Percentiles rank a stretch among this genome's conserved stretches.
phyloP scores from a whole-genome alignment of 2,329 filamentous ascomycete species.

The Diplodia mutila region DNA sequence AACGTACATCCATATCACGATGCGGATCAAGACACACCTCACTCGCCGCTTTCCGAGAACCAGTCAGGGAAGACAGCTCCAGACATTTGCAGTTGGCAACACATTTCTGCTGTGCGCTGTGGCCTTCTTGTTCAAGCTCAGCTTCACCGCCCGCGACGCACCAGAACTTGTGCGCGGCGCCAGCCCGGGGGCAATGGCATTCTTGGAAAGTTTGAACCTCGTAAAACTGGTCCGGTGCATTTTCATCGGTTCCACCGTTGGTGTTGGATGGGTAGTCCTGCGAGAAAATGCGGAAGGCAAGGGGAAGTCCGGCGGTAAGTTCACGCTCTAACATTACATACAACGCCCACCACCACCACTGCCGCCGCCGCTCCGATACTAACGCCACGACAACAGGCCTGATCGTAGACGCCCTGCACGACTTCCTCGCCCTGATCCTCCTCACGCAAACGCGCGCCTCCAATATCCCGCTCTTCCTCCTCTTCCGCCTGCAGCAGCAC shows the following conservation, averaged over 20 bases:
- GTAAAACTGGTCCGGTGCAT: conserved; percentile 40
- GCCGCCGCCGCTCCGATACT: not conserved
- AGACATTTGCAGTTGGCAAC: conserved; percentile 15
- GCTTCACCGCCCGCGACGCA: conserved; percentile 84
- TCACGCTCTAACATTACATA: not conserved
- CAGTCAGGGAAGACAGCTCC: conserved; percentile 1
- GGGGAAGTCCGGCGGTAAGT: conserved; percentile 10
- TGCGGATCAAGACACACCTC: conserved; percentile 46
- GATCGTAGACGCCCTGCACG: conserved; percentile 50
- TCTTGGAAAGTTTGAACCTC: conserved; percentile 47
- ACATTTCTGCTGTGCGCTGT: conserved; percentile 51
- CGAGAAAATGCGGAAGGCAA: conserved; percentile 10
- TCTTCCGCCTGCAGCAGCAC: conserved; percentile 69
- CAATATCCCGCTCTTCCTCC: conserved; percentile 82
- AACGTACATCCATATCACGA: conserved; percentile 62
- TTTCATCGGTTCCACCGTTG: conserved; percentile 35
- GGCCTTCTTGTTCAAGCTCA: conserved; percentile 83
- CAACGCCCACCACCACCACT: not conserved
- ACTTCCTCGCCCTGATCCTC: conserved; percentile 75
- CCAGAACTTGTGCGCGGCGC: conserved; percentile 68
- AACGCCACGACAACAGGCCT: not conserved
- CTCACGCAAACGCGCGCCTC: conserved; percentile 84
- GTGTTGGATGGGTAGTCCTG: conserved; percentile 33
- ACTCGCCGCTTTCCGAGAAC: conserved; percentile 23
- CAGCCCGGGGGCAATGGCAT: conserved; percentile 49